Base-by-base conservation (phyloP, 441 rosid species). In the Breynia disticha region DNA sequence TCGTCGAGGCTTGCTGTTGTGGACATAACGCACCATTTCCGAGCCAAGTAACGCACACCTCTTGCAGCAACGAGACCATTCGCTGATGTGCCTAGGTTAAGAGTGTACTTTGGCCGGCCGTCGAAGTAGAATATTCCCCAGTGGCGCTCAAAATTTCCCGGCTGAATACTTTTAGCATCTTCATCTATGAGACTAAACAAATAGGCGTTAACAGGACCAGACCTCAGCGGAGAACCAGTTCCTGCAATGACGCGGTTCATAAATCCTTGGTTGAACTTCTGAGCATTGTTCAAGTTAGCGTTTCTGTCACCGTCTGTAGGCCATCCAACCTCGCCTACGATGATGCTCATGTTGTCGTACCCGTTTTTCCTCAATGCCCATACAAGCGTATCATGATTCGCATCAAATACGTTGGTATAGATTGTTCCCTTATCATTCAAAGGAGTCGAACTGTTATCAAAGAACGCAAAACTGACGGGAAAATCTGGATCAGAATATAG, bases 291-390 rank as follows among this genome's bases (percentile, higher is more conserved):
- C 0, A 59, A 5, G 46, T 79, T 82, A 0, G 90, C 96, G 52
- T 62, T 69, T 0, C 55, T 55, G 55, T 77, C 81, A 7, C 96
- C 90, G 44, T 87, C 86, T 0, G 90, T 79, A 0, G 90, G 96
- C 96, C 96, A 87, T 0, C 96, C 96, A 14, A 84, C 79, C 66
- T 87, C 96, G n/a, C 96, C 96, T 42, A 87, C 56, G 46, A 87
- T 67, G 22, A 84, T 76, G 1, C 81, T 65, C 67, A 78, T 55
- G 16, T 78, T 60, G 19, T 70, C 77, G 18, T 73, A 84, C 0
- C 93, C 95, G 32, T 77, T 82, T 16, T 82, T 82, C 57, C 82
- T 79, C 1, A 87, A 63, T 2, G 95, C 86, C 12, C 76, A 46
- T 14, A 84, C 65, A 2, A 87, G 76, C 46, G 95, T 87, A 50